Base-by-base conservation (phyloP, 139 green algal genomes). In the Pseudopediastrum boryanum region DNA sequence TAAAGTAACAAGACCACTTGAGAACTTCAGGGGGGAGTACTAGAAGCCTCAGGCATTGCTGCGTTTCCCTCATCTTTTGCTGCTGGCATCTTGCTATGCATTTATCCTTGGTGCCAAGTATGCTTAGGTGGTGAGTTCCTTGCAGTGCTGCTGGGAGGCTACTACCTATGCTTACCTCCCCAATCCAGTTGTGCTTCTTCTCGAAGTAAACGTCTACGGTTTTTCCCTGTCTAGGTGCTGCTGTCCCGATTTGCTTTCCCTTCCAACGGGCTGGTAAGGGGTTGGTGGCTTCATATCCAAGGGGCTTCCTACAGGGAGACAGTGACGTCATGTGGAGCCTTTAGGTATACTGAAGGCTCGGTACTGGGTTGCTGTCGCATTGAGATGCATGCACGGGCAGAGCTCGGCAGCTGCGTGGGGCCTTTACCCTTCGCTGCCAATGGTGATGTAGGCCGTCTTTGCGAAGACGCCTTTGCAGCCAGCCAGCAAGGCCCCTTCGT, bases 201-300 rank as follows among this genome's bases (percentile, higher is more conserved):
- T 92, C 86, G 63, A 97, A 95, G 43, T 92, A 94, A 0, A 85
- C 84, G 27, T 94, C 90, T 2, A 85, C 81, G 0, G 87, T 92
- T 36, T 87, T 85, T 35, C 90, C 88, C 2, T 85, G 75, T 51
- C 88, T 90, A 1, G 84, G 82, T 31, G 88, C 67, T 0, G 65
- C 54, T 4, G 80, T 90, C 29, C 58, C 50, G 36, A 95, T 82
- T 66, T 95, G 91, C 71, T 94, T 95, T 10, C 88, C 91, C 46
- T 75, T 83, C 21, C 65, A 94, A 16, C 77, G 68, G 0, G 89
- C 78, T 6, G 89, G 81, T 7, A 84, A 42, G 3, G 59, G 39
- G 2, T 38, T 52, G 70, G 90, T 93, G 23, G 86, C 79, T 3
- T 58, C 80, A 64, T 91, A 89, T 0, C 83, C 73, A 59, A 93